Base-by-base conservation (phyloP, 129 eudicot species). In the Artemisia tridentata region DNA sequence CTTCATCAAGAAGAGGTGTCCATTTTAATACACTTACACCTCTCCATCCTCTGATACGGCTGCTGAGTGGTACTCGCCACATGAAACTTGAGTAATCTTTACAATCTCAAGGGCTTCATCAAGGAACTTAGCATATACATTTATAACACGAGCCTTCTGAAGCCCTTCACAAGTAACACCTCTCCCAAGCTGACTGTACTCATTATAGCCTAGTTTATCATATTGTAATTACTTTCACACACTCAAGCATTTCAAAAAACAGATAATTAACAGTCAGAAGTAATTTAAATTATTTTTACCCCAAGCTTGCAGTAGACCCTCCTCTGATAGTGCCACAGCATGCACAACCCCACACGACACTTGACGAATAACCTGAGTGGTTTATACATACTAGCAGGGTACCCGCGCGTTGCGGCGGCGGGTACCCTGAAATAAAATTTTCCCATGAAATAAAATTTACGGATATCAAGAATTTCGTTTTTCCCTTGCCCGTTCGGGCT, bases 101-200 rank as follows among this genome's bases (percentile, higher is more conserved):
- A 95, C 99, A 69, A 84, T 84, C 83, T 95, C 99, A 17, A 97
- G 99, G 88, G 97, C 79, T 81, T 95, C 99, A 19, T 95, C 99
- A 61, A 95, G 99, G 45, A 84, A 84, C 65, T 80, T 95, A 61
- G 97, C 93, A 81, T 84, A 95, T 55, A 85, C 89, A 46, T 77
- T 80, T 68, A 95, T 82, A 72, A 90, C 58, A 71, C 83, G 93
- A 55, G 96, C 93, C 85, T 95, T 95, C 78, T 95, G 99, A 72
- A 95, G 90, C 58, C 99, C 99, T 88, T 90, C 97, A 49, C 89
- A 82, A 61, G 97, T 90, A 75, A 95, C 74, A 78, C 96, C 99
- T 88, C 96, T 86, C 59, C 99, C 99, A 82, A 95, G 99, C 80
- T 95, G 99, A 76, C 99, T 97, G 64, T 67, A 86, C 80, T 95